phyloP scores from a whole-genome alignment of 176 grass and related monocot species.

The Rhipidocladum racemiflorum region DNA sequence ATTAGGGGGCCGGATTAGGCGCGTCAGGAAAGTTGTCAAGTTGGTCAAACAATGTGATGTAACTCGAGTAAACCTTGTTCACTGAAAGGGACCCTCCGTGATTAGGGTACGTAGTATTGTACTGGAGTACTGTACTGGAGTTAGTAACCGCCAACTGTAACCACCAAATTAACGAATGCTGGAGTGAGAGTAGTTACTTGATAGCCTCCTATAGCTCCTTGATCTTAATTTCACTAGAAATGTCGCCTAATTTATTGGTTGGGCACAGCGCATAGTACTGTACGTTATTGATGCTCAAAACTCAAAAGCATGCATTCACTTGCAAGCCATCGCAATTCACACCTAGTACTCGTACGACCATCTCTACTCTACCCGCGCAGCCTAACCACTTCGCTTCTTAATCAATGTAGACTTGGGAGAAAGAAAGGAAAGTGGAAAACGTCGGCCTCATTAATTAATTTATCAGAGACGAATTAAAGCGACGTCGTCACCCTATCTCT shows the following conservation, averaged over 20 bases:
- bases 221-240: not conserved
- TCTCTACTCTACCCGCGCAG: not conserved
- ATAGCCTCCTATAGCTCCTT: too few relatives aligned
- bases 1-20: not conserved
- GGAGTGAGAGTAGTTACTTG: not conserved
- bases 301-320: not conserved
- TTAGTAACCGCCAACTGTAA: not conserved
- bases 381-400: conserved; percentile 2
- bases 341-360: not conserved
- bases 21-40: not conserved
- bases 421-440: not conserved
- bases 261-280: not conserved
- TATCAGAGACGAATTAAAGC: not conserved
- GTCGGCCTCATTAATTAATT: not conserved
- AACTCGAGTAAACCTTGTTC: not conserved
- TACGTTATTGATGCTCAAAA: not conserved
- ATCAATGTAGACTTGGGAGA: not conserved
- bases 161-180: not conserved
- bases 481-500: not conserved
- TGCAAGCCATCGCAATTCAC: not conserved
- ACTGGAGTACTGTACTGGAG: too few relatives aligned
- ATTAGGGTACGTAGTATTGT: too few relatives aligned
- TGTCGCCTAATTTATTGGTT: conserved; percentile 11
- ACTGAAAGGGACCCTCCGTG: not conserved
- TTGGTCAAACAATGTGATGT: not conserved